phyloP scores from a whole-genome alignment of 495 filamentous ascomycete species.

The Bacidia gigantensis region DNA sequence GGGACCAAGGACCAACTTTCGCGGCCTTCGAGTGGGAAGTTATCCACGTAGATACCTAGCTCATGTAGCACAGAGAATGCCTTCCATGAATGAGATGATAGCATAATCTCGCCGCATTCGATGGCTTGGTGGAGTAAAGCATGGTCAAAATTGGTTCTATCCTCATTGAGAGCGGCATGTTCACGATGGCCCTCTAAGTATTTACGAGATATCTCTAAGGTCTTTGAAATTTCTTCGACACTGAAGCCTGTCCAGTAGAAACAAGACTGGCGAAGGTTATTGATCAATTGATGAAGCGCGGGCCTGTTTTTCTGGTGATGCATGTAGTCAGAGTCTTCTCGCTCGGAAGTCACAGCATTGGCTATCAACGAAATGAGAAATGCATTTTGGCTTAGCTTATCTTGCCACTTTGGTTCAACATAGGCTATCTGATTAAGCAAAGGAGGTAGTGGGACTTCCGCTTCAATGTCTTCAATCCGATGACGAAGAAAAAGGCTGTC shows the following conservation, averaged over 20 bases:
- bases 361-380: constrained; percentile 69
- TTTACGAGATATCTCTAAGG: constrained; percentile 46
- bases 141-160: constrained; percentile 35
- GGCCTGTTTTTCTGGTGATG: constrained; percentile 62
- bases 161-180: constrained; percentile 33
- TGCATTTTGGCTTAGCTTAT: constrained; percentile 70
- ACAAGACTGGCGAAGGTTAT: constrained; percentile 72
- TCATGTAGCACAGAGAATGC: constrained; percentile 57
- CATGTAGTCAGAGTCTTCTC: constrained; percentile 73
- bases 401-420: constrained; percentile 69
- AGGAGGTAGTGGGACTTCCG: constrained; percentile 49
- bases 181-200: constrained; percentile 46
- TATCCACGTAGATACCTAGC: constrained; percentile 55
- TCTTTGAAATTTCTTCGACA: constrained; percentile 40
- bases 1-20: constrained; percentile 50
- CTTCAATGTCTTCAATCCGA: constrained; percentile 49
- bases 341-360: constrained; percentile 82
- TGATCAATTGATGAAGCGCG: constrained; percentile 48
- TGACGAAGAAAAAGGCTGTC: constrained; percentile 74
- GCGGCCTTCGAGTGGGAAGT: constrained; percentile 41
- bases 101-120: constrained; percentile 41
- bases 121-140: constrained; percentile 47
- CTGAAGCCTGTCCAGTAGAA: constrained; percentile 83
- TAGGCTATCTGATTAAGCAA: constrained; percentile 58
- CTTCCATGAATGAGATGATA: constrained; percentile 46